phyloP scores from a whole-genome alignment of 2,329 filamentous ascomycete genomes.

The Polychaeton citri region DNA sequence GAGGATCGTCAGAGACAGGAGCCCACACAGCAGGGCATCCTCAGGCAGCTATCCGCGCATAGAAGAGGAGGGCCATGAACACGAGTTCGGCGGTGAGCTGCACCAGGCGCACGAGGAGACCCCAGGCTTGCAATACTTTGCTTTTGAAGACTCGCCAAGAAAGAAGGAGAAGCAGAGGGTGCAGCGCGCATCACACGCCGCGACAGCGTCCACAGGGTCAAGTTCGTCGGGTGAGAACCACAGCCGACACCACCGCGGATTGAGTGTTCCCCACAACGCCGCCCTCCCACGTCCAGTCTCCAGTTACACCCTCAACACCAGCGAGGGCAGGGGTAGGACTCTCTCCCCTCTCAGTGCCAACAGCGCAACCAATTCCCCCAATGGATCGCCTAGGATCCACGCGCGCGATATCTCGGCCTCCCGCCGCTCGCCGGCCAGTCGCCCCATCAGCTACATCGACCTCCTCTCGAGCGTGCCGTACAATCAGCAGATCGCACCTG shows the following conservation, averaged over 20 bases:
- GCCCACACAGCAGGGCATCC: constrained; percentile 8
- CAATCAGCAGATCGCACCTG: constrained; percentile 60
- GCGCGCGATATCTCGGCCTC: constrained; percentile 38
- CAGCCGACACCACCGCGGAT: constrained; percentile 7
- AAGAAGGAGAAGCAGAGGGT: constrained; percentile 11
- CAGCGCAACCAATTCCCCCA: constrained; percentile 19
- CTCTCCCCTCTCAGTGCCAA: constrained; percentile 39
- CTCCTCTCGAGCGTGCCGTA: constrained; percentile 55
- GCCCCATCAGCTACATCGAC: constrained; percentile 49
- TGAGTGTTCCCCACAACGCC: constrained; percentile 25
- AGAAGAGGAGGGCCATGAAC: constrained; percentile 11
- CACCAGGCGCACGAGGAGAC: constrained; percentile 23
- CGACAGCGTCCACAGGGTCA: constrained; percentile 16
- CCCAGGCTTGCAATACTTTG: constrained; percentile 36
- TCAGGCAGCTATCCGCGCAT: constrained; percentile 10
- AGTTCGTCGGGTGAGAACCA: constrained; percentile 14
- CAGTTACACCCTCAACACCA: constrained; percentile 54
- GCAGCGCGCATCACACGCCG: constrained; percentile 18
- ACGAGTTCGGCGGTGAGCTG: constrained; percentile 19
- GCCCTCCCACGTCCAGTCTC: constrained; percentile 56
- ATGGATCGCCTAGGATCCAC: constrained; percentile 27
- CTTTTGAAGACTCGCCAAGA: constrained; percentile 25
- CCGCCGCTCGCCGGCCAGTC: constrained; percentile 42
- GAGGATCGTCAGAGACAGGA: neutral
- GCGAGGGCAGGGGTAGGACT: constrained; percentile 52